These are phyloP conservation scores for Diplocarpon mali DNA, from an alignment of 2,329 filamentous ascomycete genomes.

Conservation along the genomic window DNA sequence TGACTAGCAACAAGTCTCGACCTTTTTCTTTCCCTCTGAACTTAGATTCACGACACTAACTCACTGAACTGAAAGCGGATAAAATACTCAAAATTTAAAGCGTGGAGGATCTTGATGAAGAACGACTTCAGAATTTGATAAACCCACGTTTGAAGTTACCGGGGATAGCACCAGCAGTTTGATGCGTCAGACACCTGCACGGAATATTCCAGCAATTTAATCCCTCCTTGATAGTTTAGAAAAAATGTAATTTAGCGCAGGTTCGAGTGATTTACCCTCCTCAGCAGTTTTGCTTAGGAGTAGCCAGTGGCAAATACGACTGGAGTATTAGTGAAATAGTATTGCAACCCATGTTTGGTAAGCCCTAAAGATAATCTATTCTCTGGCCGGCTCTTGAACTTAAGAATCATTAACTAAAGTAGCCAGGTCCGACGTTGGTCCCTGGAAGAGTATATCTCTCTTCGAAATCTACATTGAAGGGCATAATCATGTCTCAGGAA, in stretches of 20 bases:
- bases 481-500: conserved; percentile 31
- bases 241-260: conserved; percentile 37
- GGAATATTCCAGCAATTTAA: conserved; percentile 35
- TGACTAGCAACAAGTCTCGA: no score
- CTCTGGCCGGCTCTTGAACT: conserved; percentile 32
- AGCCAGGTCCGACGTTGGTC: conserved; percentile 28
- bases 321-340: no score
- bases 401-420: conserved; percentile 27
- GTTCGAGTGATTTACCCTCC: conserved; percentile 13
- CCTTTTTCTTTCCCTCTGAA: no score
- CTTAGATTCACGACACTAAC: no score
- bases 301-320: no score
- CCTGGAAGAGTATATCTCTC: no score
- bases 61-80: no score
- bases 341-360: no score
- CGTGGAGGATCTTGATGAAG: conserved; percentile 33
- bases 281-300: conserved; percentile 14
- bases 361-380: conserved; percentile 36
- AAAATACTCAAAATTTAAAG: no score
- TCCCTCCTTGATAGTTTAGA: conserved; percentile 31
- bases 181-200: conserved; percentile 31
- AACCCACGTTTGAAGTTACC: conserved; percentile 35
- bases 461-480: no score
- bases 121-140: conserved; percentile 36
- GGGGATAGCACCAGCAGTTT: conserved; percentile 30